Evolutionary conservation across 2,329 filamentous ascomycete genomes (phyloP), one percentile per base, ranked within the genome.

Genomic region (Ramichloridium luteum): DNA sequence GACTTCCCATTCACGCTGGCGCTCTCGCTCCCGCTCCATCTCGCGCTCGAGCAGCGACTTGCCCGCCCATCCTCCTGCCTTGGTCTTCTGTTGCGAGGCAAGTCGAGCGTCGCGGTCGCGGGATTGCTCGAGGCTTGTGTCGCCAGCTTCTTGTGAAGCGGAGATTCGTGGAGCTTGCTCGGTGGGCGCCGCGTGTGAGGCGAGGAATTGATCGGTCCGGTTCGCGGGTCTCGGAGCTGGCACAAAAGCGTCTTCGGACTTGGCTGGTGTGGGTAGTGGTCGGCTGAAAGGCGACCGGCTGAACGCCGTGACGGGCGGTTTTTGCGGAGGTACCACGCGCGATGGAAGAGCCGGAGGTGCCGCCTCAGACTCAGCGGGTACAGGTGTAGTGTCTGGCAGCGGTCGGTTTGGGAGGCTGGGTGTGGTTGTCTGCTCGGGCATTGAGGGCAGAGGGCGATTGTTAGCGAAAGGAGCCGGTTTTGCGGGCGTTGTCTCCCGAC

Each of bases 1-100:
- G 40, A 80, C 73, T 54, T 90, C 81, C 82, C 82, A 86, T 53
- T 86, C 80, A 34, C 67, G 68, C 58, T 86, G 80, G 10, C 80
- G 65, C 59, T 83, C 72, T 6, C 80, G 67, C 56, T 86, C 80
- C 51, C 78, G 65, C 54, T 86, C 80, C 77, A 85, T 84, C 56
- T 86, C 80, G 16, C 77, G 72, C 57, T 85, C 80, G 2, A 85
- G 67, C 6, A 85, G 64, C 0, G 75, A 80, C 59, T 78, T 80
- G 41, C 68, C 68, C 1, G 74, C 74, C 69, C 68, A 74, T 0
- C 71, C 73, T 16, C 62, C 68, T 1, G 73, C 70, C 51, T 74
- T 74, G 13, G 74, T 77, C 51, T 70, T 67, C 29, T 60, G 56
- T 48, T 79, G 74, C 8, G 69, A 64, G 31, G 70, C 66, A 2